Evolutionary conservation across 257 asterid genomes (phyloP), one percentile per base, ranked within the genome.

Genomic region (Apocynum venetum): DNA sequence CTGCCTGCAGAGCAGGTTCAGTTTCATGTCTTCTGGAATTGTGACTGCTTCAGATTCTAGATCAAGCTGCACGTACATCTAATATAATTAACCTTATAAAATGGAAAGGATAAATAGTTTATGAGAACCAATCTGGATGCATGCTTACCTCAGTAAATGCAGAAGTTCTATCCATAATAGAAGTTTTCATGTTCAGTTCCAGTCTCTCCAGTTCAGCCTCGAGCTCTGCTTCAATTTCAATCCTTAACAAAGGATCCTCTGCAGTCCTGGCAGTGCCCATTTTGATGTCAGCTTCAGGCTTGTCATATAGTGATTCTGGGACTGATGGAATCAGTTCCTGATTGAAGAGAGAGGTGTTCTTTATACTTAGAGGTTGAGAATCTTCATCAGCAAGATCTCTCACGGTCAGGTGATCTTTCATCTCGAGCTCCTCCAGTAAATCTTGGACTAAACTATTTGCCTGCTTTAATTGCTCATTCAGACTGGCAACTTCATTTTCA

Each of bases 221-320:
- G 80, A 93, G 97, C 78, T 93, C 96, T 36, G 91, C 93, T 82
- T 91, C 98, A 40, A 93, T 91, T 86, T 82, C 79, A 87, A 88
- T 89, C 88, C 79, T 85, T 49, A 80, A 53, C 73, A 82, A 84
- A 3, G 73, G 81, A 65, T 83, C 83, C 82, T 85, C 91, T 3
- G 68, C 73, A 36, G 63, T 73, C 11, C 43, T 77, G 51, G 84
- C 78, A 40, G 55, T 65, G 65, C 66, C 79, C 60, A 59, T 78
- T 36, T 47, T 41, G 76, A 70, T 20, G 48, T 59, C 81, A 31
- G 43, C 66, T 76, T 76, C 78, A 36, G 19, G 9, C 19, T 35
- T 1, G 46, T 63, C 43, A 35, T n/a, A n/a, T 59, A n/a, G 38
- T 46, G 43, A 77, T 47, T 70, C 79, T 35, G 80, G 76, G 72